Conservation (phyloP, 75 land plant species). For the Pinus tabuliformis region DNA sequence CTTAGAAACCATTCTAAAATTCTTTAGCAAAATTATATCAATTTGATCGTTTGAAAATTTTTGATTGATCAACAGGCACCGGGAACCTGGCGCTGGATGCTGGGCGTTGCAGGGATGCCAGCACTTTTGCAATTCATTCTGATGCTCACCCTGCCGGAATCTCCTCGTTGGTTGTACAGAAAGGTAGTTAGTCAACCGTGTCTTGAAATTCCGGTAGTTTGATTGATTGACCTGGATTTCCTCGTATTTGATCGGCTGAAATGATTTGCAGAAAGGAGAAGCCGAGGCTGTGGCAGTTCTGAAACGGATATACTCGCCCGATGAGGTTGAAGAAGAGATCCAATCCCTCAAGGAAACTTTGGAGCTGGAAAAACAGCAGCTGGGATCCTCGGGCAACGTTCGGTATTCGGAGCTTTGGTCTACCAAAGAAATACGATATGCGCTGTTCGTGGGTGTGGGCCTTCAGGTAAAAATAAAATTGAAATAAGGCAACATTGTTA, state of each 20-base stretch:
- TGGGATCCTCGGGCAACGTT: too few relatives aligned
- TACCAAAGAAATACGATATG: slow-evolving; percentile 14
- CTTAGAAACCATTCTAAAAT: too few relatives aligned
- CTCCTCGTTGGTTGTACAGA: slow-evolving; percentile 62
- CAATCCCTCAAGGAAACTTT: too few relatives aligned
- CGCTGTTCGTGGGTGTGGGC: slow-evolving; percentile 33
- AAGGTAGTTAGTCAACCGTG: slow-evolving; percentile 35
- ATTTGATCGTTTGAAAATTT: too few relatives aligned
- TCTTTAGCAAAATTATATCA: too few relatives aligned
- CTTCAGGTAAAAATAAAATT: slow-evolving; percentile 16
- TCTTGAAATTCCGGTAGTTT: too few relatives aligned
- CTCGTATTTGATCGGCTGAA: too few relatives aligned
- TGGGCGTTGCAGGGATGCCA: slow-evolving; percentile 66
- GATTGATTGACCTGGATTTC: too few relatives aligned
- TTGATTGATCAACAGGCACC: slow-evolving; percentile 18
- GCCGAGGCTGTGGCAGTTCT: slow-evolving; percentile 26
- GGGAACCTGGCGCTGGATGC: slow-evolving; percentile 83
- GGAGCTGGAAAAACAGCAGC: too few relatives aligned
- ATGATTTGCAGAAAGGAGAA: too few relatives aligned
- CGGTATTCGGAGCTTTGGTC: not conserved
- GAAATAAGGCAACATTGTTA: not conserved
- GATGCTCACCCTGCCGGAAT: slow-evolving; percentile 60
- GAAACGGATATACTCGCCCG: slow-evolving; percentile 15
- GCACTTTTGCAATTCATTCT: slow-evolving; percentile 50
- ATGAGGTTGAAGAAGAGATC: too few relatives aligned